These are phyloP conservation scores for Kingdonia uniflora DNA, from an alignment of 164 flowering plant genomes.

Conservation along the genomic window DNA sequence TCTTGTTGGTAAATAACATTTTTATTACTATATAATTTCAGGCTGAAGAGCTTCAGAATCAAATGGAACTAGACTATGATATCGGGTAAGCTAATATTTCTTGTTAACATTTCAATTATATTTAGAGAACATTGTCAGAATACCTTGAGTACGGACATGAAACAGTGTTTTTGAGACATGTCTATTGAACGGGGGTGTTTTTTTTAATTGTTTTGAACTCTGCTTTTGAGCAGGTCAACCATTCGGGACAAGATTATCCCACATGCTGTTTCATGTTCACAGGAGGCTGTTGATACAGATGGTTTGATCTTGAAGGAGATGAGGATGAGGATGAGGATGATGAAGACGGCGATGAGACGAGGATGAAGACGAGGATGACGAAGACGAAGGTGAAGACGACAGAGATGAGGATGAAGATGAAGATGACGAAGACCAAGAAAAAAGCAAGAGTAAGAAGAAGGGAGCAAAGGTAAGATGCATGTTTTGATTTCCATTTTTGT, in stretches of 20 bases:
- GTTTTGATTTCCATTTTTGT: neutral
- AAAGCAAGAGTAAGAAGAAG: conserved; percentile 32
- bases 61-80: conserved; percentile 44
- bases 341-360: conserved; percentile 59
- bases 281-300: conserved; percentile 58
- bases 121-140: neutral
- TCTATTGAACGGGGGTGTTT: conserved; percentile 1
- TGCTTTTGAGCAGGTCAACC: conserved; percentile 46
- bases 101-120: no score
- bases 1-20: neutral
- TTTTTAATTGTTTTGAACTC: neutral
- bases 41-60: conserved; percentile 42
- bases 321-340: conserved; percentile 34
- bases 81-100: conserved; percentile 25
- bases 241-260: conserved; percentile 75
- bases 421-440: conserved; percentile 50
- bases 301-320: conserved; percentile 43
- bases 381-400: no score
- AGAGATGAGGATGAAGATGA: no score
- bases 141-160: no score
- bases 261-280: conserved; percentile 85
- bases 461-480: conserved; percentile 22
- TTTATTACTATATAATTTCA: conserved; percentile 8
- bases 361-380: conserved; percentile 49
- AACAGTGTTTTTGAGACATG: neutral